A percentile compares a stretch with the other conserved stretches of the same genome.
Conservation (phyloP, 768 basidiomycete species). For the Strobilomyces confusus region DNA sequence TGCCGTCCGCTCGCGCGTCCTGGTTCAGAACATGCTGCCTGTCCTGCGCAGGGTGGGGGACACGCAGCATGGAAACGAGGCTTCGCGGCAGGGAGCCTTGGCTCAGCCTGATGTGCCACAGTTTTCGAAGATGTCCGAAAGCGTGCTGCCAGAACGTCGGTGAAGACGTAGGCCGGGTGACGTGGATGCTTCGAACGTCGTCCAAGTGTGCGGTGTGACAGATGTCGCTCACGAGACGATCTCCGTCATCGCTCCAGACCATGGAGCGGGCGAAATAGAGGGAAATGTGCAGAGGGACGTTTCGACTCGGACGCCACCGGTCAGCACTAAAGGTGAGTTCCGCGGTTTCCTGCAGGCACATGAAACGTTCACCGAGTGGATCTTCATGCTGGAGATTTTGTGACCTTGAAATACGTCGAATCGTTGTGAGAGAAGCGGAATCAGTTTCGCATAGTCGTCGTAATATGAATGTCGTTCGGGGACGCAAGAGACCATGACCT, state of each 20-base stretch:
- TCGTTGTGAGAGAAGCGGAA: background rate
- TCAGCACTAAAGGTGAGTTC: background rate
- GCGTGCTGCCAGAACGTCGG: background rate
- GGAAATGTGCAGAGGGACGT: background rate
- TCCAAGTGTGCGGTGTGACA: background rate
- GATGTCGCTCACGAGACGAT: background rate
- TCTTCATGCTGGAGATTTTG: background rate
- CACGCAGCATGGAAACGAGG: background rate
- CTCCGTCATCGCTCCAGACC: too few relatives aligned
- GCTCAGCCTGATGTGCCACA: background rate
- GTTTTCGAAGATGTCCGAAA: background rate
- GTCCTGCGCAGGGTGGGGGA: background rate
- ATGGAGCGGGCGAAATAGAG: background rate
- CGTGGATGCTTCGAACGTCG: background rate
- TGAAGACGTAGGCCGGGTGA: background rate
- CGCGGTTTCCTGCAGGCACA: background rate
- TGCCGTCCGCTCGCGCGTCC: background rate
- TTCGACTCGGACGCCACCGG: background rate
- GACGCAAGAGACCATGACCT: background rate
- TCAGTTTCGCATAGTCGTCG: background rate
- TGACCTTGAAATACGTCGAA: background rate
- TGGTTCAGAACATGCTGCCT: too few relatives aligned
- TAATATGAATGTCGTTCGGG: background rate
- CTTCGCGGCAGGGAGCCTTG: background rate
- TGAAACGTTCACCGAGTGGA: background rate